Evolutionary conservation across 257 asterid species (phyloP).

Genomic region (Solanum ossicruentum): DNA sequence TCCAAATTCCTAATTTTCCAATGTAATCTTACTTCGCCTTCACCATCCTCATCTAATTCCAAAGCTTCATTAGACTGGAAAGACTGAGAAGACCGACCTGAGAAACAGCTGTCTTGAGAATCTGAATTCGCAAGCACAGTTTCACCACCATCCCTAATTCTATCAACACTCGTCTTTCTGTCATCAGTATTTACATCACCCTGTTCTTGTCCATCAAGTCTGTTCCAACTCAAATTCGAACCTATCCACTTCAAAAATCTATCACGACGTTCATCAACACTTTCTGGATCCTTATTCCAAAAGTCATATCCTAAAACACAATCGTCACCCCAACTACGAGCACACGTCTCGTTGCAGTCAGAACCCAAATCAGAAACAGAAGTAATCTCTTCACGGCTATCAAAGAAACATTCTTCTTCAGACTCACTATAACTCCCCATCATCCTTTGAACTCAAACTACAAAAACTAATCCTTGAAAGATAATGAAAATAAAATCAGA

Average conservation of each 20-base stretch:
- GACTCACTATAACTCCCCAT: slow-evolving; percentile 30
- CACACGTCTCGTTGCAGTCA: slow-evolving; percentile 29
- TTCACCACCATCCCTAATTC: slow-evolving; percentile 28
- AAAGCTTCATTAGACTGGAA: slow-evolving; percentile 11
- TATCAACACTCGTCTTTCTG: slow-evolving; percentile 3
- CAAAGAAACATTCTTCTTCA: slow-evolving; percentile 50
- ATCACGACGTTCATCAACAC: slow-evolving; percentile 55
- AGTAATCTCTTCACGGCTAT: slow-evolving; percentile 39
- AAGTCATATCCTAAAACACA: slow-evolving; percentile 48
- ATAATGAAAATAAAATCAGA: slow-evolving; percentile 1
- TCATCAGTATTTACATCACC: slow-evolving; percentile 10
- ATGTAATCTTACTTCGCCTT: slow-evolving; percentile 10
- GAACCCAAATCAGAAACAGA: slow-evolving; percentile 37
- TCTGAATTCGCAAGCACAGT: slow-evolving; percentile 37
- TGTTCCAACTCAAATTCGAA: slow-evolving; percentile 24
- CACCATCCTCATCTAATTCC: slow-evolving; percentile 17
- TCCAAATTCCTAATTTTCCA: slow-evolving; percentile 38
- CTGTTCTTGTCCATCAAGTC: slow-evolving; percentile 10
- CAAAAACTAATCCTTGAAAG: slow-evolving; percentile 15
- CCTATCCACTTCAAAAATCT: slow-evolving; percentile 64
- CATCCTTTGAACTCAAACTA: slow-evolving; percentile 13
- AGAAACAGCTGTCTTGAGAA: slow-evolving; percentile 20
- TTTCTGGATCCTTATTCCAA: slow-evolving; percentile 52
- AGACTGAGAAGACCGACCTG: slow-evolving; percentile 31
- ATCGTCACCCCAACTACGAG: slow-evolving; percentile 22